Evolutionary conservation across 2,329 filamentous ascomycete species (phyloP).

Genomic region (Botrytis hyacinthi): DNA sequence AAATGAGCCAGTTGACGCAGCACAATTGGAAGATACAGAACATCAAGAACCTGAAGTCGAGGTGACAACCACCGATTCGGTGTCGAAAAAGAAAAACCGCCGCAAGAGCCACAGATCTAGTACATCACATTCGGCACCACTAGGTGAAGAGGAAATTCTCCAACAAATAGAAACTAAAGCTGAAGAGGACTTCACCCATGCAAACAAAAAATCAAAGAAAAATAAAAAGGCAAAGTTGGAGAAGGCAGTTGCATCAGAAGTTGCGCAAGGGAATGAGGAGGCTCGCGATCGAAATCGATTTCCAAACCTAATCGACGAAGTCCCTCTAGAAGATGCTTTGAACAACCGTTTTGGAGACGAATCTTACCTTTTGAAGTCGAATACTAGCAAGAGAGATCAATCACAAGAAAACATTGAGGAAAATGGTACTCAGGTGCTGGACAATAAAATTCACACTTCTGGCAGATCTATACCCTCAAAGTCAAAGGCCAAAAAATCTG

Average conservation of each 20-base stretch:
- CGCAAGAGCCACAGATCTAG: not conserved
- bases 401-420: not conserved
- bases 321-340: not conserved
- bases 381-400: slow-evolving; percentile 5
- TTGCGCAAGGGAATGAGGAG: not conserved
- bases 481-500: not conserved
- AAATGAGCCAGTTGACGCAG: not conserved
- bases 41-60: not conserved
- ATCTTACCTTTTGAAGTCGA: not conserved
- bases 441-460: not conserved
- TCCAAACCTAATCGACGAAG: not conserved
- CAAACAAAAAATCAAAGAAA: not conserved
- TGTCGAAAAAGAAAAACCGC: not conserved
- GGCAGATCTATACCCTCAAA: not conserved
- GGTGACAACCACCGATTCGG: not conserved
- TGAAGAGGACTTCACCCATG: not conserved
- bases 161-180: not conserved
- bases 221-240: not conserved
- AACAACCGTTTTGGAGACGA: not conserved
- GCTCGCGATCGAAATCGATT: not conserved
- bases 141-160: not conserved
- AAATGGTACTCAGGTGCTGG: not conserved
- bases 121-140: not conserved
- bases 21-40: not conserved
- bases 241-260: not conserved